Evolutionary conservation across 2,329 filamentous ascomycete species (phyloP).

Genomic region (Colletotrichum lindemuthianum): DNA sequence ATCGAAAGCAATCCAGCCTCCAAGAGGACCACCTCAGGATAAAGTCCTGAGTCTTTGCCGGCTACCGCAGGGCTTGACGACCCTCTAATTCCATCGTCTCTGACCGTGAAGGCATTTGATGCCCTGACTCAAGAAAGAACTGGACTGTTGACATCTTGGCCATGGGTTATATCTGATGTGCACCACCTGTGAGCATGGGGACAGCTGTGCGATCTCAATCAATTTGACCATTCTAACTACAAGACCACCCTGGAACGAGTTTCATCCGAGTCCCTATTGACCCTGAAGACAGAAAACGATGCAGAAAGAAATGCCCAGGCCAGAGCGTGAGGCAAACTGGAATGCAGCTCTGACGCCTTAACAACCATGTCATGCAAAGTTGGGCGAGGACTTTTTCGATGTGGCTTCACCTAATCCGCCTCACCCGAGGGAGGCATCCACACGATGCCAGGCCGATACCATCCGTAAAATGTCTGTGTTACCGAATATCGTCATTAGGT

Average conservation of each 20-base stretch:
- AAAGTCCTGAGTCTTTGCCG: too few species aligned
- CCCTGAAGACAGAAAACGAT: constrained; percentile 24
- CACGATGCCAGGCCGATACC: constrained; percentile 19
- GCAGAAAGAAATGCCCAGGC: constrained; percentile 25
- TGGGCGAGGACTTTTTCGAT: constrained; percentile 16
- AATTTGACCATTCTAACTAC: constrained; percentile 33
- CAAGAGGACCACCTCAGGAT: too few species aligned
- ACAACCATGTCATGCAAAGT: constrained; percentile 37
- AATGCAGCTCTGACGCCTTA: constrained; percentile 35
- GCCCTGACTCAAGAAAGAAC: too few species aligned
- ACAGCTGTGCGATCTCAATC: not conserved
- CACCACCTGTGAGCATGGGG: too few species aligned
- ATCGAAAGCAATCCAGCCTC: too few species aligned
- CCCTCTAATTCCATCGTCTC: too few species aligned
- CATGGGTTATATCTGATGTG: too few species aligned
- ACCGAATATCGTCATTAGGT: constrained; percentile 22
- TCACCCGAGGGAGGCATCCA: constrained; percentile 23
- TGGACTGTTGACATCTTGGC: too few species aligned
- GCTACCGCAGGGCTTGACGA: too few species aligned
- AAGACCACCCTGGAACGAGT: not conserved
- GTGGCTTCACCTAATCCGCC: constrained; percentile 22
- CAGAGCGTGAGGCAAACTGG: constrained; percentile 29
- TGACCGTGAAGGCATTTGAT: too few species aligned
- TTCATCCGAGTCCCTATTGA: constrained; percentile 4
- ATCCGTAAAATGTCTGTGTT: constrained; percentile 27